phyloP scores from a whole-genome alignment of 257 asterid species.

The Solanum pinnatisectum region DNA sequence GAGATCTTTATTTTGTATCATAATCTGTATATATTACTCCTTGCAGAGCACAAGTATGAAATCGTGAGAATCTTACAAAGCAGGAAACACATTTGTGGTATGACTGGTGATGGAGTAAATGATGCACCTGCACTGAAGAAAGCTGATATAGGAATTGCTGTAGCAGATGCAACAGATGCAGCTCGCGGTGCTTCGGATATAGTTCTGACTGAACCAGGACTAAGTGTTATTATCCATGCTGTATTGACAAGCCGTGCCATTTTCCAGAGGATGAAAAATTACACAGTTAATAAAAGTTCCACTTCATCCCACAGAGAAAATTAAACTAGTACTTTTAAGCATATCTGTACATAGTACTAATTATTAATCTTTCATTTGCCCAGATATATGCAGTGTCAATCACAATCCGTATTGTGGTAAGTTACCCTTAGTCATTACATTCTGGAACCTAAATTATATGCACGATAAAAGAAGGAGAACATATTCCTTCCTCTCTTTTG shows the following conservation, averaged over 20 bases:
- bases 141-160: constrained; percentile 68
- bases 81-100: constrained; percentile 51
- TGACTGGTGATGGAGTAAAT: constrained; percentile 71
- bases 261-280: constrained; percentile 66
- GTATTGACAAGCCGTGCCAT: constrained; percentile 63
- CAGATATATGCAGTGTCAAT: constrained; percentile 74
- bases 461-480: not conserved
- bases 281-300: constrained; percentile 18
- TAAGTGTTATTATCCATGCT: constrained; percentile 58
- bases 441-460: not conserved
- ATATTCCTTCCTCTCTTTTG: not conserved
- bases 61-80: constrained; percentile 51
- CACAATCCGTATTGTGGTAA: constrained; percentile 71
- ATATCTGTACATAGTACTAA: not conserved
- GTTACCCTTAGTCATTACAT: not conserved
- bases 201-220: constrained; percentile 59
- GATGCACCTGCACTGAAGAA: constrained; percentile 62
- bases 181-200: constrained; percentile 63
- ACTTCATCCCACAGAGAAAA: not conserved
- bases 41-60: constrained; percentile 61
- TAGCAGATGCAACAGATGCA: constrained; percentile 64
- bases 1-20: not conserved
- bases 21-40: not conserved
- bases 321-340: not conserved
- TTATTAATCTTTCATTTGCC: not conserved